Base-by-base conservation (phyloP, 495 filamentous ascomycete genomes). In the Podospora australis region DNA sequence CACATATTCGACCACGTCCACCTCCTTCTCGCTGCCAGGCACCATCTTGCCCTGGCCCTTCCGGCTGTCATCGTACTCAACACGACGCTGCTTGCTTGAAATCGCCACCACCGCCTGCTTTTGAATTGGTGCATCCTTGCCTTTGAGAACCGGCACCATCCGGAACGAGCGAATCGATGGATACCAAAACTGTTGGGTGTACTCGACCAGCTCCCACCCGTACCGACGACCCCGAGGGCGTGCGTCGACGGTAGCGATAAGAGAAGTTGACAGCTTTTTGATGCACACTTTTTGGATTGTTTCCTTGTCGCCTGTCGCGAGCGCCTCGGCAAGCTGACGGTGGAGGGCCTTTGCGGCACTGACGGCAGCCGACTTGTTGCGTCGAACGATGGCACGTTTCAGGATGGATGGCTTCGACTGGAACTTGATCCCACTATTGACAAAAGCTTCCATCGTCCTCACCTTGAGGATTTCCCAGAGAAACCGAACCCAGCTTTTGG, bases 91-190 rank as follows among this genome's bases (percentile, higher is more conserved):
- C 55, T 73, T 61, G 49, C 81, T 86, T 6, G 73, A 68, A 42
- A 96, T 80, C 55, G 77, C 73, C 24, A 96, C 77, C 11, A 91
- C 74, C 16, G 78, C 81, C 69, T 96, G 90, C 29, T 83, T 75
- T 6, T 87, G 48, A 41, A 54, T 46, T 24, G 55, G 66, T 44
- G 51, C 55, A n/a, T 42, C 8, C 23, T 46, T 44, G 22, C 24
- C 39, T 2, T 72, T 32, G 14, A 74, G 73, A n/a, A 83, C 57
- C 30, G 69, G 59, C 19, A 70, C 67, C 8, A 79, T 72, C 46
- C 77, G 70, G 62, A 83, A 78, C 48, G 79, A 76, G 36, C 84
- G 67, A 34, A 92, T 50, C 36, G 78, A 78, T 2, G 87, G 77
- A 32, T 64, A 67, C 16, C 49, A 44, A 49, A 43, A 52, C 19